Evolutionary conservation across 2,329 filamentous ascomycete genomes (phyloP).

Genomic region (Elsinoe fawcettii): DNA sequence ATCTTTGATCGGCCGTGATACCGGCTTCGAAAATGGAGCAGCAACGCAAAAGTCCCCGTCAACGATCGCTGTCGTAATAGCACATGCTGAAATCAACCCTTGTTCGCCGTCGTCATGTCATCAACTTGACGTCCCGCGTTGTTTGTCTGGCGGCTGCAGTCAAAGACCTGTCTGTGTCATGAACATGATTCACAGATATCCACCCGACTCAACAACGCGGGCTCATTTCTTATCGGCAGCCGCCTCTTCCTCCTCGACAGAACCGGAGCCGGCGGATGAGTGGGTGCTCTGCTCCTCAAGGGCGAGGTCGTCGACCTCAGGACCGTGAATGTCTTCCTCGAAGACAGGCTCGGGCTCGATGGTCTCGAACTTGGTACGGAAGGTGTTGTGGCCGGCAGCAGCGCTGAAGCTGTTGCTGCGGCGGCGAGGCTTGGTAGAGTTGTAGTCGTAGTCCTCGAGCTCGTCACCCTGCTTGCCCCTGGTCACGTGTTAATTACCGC

Average conservation of each 20-base stretch:
- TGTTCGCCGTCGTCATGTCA: conserved; percentile 4
- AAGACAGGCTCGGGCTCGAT: conserved; percentile 86
- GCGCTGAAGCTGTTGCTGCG: conserved; percentile 84
- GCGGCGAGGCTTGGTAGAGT: conserved; percentile 75
- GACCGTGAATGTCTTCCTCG: conserved; percentile 74
- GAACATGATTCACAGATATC: neutral
- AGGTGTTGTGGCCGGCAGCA: conserved; percentile 61
- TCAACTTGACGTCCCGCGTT: conserved; percentile 2
- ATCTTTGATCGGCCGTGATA: neutral
- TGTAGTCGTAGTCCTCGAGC: conserved; percentile 74
- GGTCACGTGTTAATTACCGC: conserved; percentile 15
- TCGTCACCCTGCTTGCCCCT: conserved; percentile 84
- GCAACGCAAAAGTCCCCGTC: neutral
- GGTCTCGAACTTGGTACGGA: conserved; percentile 96
- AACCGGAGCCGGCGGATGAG: conserved; percentile 46
- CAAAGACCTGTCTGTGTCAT: neutral
- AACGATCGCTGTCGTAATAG: conserved; percentile 7
- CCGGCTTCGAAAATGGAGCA: neutral
- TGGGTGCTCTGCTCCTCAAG: conserved; percentile 44
- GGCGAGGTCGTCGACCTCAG: conserved; percentile 45
- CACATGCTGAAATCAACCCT: neutral
- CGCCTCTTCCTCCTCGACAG: conserved; percentile 48
- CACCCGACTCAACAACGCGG: neutral
- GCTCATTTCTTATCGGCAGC: conserved; percentile 34
- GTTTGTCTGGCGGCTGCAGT: neutral